Percentiles rank a stretch among this genome's conserved stretches.
Conservation (phyloP, 345 rosid genomes). For the Triadica sebifera region DNA sequence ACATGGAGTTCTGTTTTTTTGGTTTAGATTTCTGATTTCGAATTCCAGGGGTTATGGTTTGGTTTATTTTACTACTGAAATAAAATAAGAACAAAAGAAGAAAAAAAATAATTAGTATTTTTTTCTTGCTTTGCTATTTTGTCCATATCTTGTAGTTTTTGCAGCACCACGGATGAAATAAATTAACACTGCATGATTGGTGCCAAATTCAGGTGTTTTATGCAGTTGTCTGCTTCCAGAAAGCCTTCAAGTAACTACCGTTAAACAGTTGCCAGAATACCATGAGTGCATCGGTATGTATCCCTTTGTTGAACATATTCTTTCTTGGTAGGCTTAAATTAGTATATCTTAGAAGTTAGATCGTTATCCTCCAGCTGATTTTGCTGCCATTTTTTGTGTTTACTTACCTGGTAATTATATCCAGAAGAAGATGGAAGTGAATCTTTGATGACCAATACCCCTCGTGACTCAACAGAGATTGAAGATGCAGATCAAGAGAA, state of each 20-base stretch:
- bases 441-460: conserved; percentile 37
- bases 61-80: not conserved
- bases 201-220: conserved; percentile 47
- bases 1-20: not conserved
- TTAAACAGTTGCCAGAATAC: conserved; percentile 61
- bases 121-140: not conserved
- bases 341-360: not conserved
- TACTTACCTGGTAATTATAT: conserved; percentile 11
- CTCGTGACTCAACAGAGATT: conserved; percentile 42
- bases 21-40: not conserved
- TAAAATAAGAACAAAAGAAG: not conserved
- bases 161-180: not conserved
- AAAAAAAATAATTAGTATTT: not conserved
- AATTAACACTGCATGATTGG: not conserved
- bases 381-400: not conserved
- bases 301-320: not conserved
- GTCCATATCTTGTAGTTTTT: not conserved
- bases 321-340: not conserved
- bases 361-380: not conserved
- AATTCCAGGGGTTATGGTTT: not conserved
- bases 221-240: conserved; percentile 81
- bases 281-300: conserved; percentile 43
- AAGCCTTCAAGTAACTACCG: conserved; percentile 68
- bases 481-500: conserved; percentile 53
- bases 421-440: conserved; percentile 52